A percentile compares a stretch with the other conserved stretches of the same genome.
Evolutionary conservation across 139 green algal species (phyloP).

Genomic region (Penium margaritaceum): DNA sequence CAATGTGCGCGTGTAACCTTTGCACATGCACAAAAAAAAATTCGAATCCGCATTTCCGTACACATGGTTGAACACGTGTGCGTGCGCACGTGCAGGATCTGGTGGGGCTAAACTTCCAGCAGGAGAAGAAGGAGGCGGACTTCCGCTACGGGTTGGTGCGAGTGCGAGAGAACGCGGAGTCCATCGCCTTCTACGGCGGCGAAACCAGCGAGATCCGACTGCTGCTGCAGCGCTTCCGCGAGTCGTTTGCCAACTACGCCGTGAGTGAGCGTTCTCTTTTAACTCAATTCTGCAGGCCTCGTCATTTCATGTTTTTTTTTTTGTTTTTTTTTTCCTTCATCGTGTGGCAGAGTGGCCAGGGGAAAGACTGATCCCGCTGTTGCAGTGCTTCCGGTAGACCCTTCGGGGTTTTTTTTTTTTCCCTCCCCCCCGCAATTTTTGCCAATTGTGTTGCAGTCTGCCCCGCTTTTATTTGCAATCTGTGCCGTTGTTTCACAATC

Average conservation of each 20-base stretch:
- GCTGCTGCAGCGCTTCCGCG: slow-evolving; percentile 55
- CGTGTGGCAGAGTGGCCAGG: too few relatives aligned
- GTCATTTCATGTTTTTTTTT: too few relatives aligned
- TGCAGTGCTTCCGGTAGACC: too few relatives aligned
- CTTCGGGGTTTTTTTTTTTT: too few relatives aligned
- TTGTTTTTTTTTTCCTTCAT: too few relatives aligned
- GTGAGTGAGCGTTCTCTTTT: slow-evolving; percentile 16
- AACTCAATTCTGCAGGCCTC: too few relatives aligned
- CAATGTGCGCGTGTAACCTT: neutral
- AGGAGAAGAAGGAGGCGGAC: slow-evolving; percentile 86
- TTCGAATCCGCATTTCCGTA: neutral
- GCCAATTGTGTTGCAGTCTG: too few relatives aligned
- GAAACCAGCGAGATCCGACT: slow-evolving; percentile 57
- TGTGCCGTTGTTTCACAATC: too few relatives aligned
- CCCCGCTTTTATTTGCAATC: too few relatives aligned
- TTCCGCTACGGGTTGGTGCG: slow-evolving; percentile 79
- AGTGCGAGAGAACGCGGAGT: slow-evolving; percentile 71
- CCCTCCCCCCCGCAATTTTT: too few relatives aligned
- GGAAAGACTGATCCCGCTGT: too few relatives aligned
- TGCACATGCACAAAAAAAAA: neutral
- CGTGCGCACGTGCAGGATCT: slow-evolving; percentile 48
- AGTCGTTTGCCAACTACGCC: slow-evolving; percentile 73
- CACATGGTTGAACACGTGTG: neutral
- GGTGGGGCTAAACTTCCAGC: slow-evolving; percentile 90
- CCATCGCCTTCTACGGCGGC: slow-evolving; percentile 82